Base-by-base conservation (phyloP, 345 rosid species). In the Sisymbrium irio region DNA sequence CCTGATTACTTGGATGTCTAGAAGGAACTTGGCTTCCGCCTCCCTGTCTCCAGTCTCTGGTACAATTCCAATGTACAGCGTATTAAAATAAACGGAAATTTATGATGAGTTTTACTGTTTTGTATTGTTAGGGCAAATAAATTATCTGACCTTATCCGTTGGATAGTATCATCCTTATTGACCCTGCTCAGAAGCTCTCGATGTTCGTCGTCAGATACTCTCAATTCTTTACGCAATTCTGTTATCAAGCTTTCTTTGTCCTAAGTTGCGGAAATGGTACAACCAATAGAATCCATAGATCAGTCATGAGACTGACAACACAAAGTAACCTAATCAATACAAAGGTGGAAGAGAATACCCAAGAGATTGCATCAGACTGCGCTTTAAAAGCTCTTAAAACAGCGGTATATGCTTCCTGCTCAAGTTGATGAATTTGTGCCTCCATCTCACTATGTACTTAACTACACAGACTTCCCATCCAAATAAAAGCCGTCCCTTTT, bases 161-260 rank as follows among this genome's bases (percentile, higher is more conserved):
- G 84, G 80, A 95, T 87, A 61, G 89, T 79, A 41, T 95, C 98
- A 62, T 95, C 99, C 55, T 85, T 82, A 77, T 92, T 87, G 80
- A 95, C 98, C 82, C 77, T 86, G 32, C 87, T 73, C 53, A 95
- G 78, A 66, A 92, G 90, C 74, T 92, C 96, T 77, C 99, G 86
- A 80, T 95, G 99, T 77, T 95, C 97, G 49, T 90, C 99, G 78
- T 95, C 97, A 51, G 99, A 95, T 15, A 95, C 97, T 79, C 97
- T 86, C 32, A 95, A 80, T 78, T 92, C 98, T 82, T 84, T 95
- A 78, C 99, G 88, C 58, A 95, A 87, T 69, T 95, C 99, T 35
- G 98, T 95, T 63, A 95, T 95, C 82, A 92, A 81, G 74, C 91
- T 81, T 80, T 92, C 98, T 76, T 95, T 95, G 71, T 95, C 99